Evolutionary conservation across 495 filamentous ascomycete genomes (phyloP), one percentile per base, ranked within the genome.

Genomic region (Cenococcum geophilum): DNA sequence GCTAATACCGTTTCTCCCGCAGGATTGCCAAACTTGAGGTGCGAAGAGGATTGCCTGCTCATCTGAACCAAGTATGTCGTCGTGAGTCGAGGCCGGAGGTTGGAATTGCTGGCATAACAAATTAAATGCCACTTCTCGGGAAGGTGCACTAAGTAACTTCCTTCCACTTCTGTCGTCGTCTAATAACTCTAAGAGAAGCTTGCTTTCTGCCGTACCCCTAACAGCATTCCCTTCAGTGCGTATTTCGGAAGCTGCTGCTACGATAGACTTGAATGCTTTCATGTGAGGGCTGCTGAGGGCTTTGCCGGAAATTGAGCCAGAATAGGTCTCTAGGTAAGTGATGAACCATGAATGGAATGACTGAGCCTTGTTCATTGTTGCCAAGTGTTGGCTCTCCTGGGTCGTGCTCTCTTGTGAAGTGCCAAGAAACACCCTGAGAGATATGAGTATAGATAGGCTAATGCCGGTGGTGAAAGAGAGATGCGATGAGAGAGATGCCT

Each of bases 401-500:
- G 87, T 88, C 16, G 83, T 86, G 57, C 80, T 88, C 11, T 82
- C 80, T 55, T 87, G 84, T 34, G 81, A 78, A 11, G 83, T 82
- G 35, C 78, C 77, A 53, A 92, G 76, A 67, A 96, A 86, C n/a
- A 81, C 79, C 53, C 83, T 82, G 16, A 96, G 74, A 0, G 88
- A 88, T 1, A 88, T 81, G 1, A 96, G 74, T 0, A 86, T 86
- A 10, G 89, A 87, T 16, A 95, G 77, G 10, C 86, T 81, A 59
- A 88, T 86, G 0, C 89, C 92, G 43, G 86, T 83, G 51, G 93
- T 77, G 67, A 97, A 95, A 0, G 84, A 82, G 6, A 89, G 87
- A 34, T 81, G 73, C 10, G 67, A 71, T 11, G 50, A 22, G 25
- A 97, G 75, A 69, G 93, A 86, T 21, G 74, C 58, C 18, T 76